Percentiles rank a stretch among this genome's conserved stretches.
These are phyloP conservation scores for Fusarium sp. DNA, from an alignment of 2,329 filamentous ascomycete genomes.

Conservation along the genomic window DNA sequence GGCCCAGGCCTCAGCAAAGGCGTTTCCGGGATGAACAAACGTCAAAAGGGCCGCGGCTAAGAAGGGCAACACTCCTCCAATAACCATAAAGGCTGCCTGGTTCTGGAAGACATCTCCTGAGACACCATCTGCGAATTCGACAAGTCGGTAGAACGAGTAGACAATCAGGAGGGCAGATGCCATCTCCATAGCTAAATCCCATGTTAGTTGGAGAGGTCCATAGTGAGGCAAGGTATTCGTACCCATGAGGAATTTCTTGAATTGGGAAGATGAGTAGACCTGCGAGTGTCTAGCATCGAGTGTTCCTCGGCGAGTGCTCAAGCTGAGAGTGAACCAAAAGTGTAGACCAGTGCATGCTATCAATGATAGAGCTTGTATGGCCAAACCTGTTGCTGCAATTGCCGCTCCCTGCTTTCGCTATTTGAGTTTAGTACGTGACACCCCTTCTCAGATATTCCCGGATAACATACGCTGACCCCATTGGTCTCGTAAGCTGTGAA, in stretches of 20 bases:
- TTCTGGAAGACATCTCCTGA: slow-evolving; percentile 55
- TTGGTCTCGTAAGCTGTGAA: slow-evolving; percentile 55
- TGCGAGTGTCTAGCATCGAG: slow-evolving; percentile 57
- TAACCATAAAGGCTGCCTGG: slow-evolving; percentile 55
- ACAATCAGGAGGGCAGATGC: slow-evolving; percentile 56
- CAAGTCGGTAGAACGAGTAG: slow-evolving; percentile 58
- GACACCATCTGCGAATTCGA: slow-evolving; percentile 57
- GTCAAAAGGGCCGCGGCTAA: slow-evolving; percentile 54
- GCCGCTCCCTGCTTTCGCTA: slow-evolving; percentile 53
- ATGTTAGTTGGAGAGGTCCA: slow-evolving; percentile 19
- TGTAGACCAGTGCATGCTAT: slow-evolving; percentile 56
- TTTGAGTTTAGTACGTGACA: slow-evolving; percentile 28
- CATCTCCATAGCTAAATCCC: slow-evolving; percentile 54
- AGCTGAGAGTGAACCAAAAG: slow-evolving; percentile 57
- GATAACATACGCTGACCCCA: slow-evolving; percentile 54
- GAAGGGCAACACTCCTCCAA: slow-evolving; percentile 59
- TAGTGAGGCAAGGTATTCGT: slow-evolving; percentile 36
- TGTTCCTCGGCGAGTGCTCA: slow-evolving; percentile 55
- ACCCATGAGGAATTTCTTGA: slow-evolving; percentile 62
- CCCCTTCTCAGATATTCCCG: not conserved
- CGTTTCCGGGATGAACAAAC: slow-evolving; percentile 55
- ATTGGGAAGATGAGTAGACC: slow-evolving; percentile 59
- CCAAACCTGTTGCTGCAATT: slow-evolving; percentile 61
- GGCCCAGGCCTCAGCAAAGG: slow-evolving; percentile 58
- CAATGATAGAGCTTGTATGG: slow-evolving; percentile 59